Percentiles rank a stretch among this genome's conserved stretches.
Evolutionary conservation across 768 basidiomycete species (phyloP).

Genomic region (Candolleomyces efflorescens): DNA sequence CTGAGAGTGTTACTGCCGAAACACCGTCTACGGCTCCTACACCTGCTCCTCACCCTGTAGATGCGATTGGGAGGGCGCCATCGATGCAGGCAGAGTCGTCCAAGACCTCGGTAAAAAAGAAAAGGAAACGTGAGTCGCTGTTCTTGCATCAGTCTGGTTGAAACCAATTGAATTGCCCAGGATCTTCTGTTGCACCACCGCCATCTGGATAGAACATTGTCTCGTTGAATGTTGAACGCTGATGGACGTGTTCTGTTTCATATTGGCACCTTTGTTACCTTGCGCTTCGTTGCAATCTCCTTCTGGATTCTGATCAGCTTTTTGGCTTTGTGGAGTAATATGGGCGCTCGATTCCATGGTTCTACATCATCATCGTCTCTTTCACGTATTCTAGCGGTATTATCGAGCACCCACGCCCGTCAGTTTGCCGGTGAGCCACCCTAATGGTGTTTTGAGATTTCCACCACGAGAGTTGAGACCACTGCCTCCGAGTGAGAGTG

Average conservation of each 20-base stretch:
- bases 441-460: constrained; percentile 66
- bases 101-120: constrained; percentile 63
- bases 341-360: too few species aligned
- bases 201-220: too few species aligned
- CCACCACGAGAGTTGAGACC: constrained; percentile 59
- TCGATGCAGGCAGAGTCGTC: constrained; percentile 35
- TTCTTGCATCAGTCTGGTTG: too few species aligned
- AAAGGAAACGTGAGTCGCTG: constrained; percentile 61
- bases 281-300: too few species aligned
- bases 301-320: too few species aligned
- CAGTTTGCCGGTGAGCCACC: constrained; percentile 75
- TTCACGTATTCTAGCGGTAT: constrained; percentile 1
- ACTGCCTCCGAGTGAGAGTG: constrained; percentile 67
- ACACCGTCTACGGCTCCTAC: constrained; percentile 32
- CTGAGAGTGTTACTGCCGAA: constrained; percentile 25
- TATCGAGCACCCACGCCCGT: constrained; percentile 58
- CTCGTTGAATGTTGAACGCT: too few species aligned
- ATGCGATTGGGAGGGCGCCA: constrained; percentile 28
- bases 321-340: too few species aligned
- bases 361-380: too few species aligned
- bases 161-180: too few species aligned
- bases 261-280: too few species aligned
- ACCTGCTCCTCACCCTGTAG: constrained; percentile 34
- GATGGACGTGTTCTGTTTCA: too few species aligned
- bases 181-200: too few species aligned